phyloP scores from a whole-genome alignment of 805 yeast genomes.

The Ogataea neopini region DNA sequence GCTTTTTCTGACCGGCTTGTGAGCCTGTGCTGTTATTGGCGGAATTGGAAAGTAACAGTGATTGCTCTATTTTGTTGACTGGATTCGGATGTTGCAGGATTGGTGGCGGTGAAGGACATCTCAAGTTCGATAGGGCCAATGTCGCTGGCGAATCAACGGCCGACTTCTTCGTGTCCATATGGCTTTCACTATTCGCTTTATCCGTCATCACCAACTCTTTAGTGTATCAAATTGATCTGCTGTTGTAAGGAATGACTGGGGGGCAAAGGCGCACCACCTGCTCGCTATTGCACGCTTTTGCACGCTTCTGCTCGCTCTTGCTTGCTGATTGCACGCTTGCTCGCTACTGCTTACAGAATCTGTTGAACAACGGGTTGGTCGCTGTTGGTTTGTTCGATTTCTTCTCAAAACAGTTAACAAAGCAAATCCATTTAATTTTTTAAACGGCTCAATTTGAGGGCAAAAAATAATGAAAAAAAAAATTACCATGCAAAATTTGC shows the following conservation, averaged over 20 bases:
- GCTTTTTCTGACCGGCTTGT: constrained; percentile 1
- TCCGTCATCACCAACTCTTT: too few species aligned
- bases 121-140: constrained; percentile 55
- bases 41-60: constrained; percentile 19
- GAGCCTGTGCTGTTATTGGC: not conserved
- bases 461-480: not conserved
- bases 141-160: constrained; percentile 46
- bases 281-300: constrained; percentile 3
- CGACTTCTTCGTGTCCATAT: not conserved
- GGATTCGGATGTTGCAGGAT: constrained; percentile 44
- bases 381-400: not conserved
- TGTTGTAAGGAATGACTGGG: constrained; percentile 4
- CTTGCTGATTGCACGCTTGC: not conserved
- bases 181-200: too few species aligned
- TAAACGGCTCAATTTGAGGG: not conserved
- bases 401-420: not conserved
- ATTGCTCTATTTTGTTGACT: constrained; percentile 21
- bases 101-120: constrained; percentile 77
- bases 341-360: constrained; percentile 1
- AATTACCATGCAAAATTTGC: too few species aligned
- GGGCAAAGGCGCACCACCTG: constrained; percentile 5
- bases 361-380: constrained; percentile 2
- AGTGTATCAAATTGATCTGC: too few species aligned
- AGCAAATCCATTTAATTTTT: not conserved
- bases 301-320: constrained; percentile 5